Evolutionary conservation across 306 rosid species (phyloP), one percentile per base, ranked within the genome.

Genomic region (Pterocarpus macrocarpus): DNA sequence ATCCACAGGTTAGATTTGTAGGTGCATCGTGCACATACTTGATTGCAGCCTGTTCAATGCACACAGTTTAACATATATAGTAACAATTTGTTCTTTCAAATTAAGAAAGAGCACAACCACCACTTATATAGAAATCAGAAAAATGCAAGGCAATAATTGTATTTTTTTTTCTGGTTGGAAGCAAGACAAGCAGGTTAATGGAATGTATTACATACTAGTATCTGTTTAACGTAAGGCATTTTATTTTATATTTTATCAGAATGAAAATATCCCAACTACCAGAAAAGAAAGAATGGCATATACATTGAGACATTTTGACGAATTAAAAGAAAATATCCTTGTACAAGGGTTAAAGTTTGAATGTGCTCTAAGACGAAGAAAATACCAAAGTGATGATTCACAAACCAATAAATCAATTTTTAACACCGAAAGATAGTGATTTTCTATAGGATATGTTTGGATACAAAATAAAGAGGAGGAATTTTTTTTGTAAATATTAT

Each of bases 1-100:
- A 57, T 17, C 0, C 22, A 28, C 8, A 62, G 59, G 78, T 10
- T 81, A 77, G 83, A 76, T 17, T 74, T 63, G 69, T 84, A 89
- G 89, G 89, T 39, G 78, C 83, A 88, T 85, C 82, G 85, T 87
- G 85, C 75, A 63, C 62, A 75, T 71, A 85, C 86, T 87, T 71
- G 69, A 90, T 73, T 84, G 70, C 76, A 56, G 73, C 79, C 64
- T 72, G 45, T 62, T 69, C 78, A 63, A 53, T 33, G 76, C 78
- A 80, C 62, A 78, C 78, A 77, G 69, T 52, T 1, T 30, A 59
- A 41, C 49, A 71, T 64, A 56, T 56, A 33, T 64, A 71, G 71
- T 13, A 38, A 7, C 61, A 41, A 52, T 70, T 83, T 77, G 78
- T 77, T 66, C 61, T 69, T 41, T 53, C 58, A 35, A 63, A 71